Conservation (phyloP, 352 stramenopile species). For the Phytophthora hibernalis region DNA sequence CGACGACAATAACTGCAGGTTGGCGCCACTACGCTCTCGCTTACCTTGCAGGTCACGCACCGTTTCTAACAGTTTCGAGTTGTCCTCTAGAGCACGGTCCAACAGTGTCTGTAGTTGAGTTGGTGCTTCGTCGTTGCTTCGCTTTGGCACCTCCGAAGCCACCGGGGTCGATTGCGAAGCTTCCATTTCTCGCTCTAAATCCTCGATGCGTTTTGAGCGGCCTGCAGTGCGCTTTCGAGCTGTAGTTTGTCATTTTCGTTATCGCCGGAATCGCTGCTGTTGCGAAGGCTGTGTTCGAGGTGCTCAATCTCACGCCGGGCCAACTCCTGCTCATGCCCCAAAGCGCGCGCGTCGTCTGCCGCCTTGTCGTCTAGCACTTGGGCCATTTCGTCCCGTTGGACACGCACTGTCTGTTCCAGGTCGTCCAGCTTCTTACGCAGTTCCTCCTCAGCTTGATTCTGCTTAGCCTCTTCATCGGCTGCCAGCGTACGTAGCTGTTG, state of each 20-base stretch:
- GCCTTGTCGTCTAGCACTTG: conserved; percentile 41
- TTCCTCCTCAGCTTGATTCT: conserved; percentile 38
- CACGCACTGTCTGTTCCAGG: conserved; percentile 37
- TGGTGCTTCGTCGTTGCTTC: conserved; percentile 10
- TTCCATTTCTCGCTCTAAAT: conserved; percentile 48
- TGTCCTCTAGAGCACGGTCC: conserved; percentile 59
- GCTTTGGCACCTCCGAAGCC: background rate
- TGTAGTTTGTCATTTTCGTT: conserved; percentile 40
- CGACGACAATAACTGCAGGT: conserved; percentile 45
- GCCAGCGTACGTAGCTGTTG: conserved; percentile 70
- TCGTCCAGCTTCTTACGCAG: conserved; percentile 31
- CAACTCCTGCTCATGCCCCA: conserved; percentile 37
- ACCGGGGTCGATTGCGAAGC: conserved; percentile 5
- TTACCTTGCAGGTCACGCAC: conserved; percentile 75
- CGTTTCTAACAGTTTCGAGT: conserved; percentile 66
- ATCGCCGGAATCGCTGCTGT: conserved; percentile 21
- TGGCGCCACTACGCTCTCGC: conserved; percentile 41
- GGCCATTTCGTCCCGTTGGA: conserved; percentile 32
- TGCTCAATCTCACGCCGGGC: conserved; percentile 36
- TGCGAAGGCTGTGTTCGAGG: conserved; percentile 33
- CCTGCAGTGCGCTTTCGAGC: conserved; percentile 37
- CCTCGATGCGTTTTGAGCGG: conserved; percentile 50
- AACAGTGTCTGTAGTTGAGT: conserved; percentile 57
- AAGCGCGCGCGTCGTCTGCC: conserved; percentile 31
- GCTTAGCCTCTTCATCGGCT: conserved; percentile 55